Conservation (phyloP, 108 stramenopile species). For the Skeletonema costatum region DNA sequence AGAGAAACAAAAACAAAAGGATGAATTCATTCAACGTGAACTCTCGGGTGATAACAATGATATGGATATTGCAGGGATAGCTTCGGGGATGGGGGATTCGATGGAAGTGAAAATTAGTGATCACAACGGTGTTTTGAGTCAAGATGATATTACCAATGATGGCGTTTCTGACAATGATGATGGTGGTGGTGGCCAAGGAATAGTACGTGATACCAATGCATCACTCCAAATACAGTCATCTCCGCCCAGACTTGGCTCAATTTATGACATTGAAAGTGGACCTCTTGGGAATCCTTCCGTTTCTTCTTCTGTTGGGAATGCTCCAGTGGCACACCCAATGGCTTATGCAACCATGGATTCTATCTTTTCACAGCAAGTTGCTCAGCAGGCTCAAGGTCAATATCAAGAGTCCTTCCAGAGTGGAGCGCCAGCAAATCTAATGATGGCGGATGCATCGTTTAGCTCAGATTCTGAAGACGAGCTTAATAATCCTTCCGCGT, state of each 20-base stretch:
- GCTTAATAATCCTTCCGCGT: conserved; percentile 37
- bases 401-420: not conserved
- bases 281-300: not conserved
- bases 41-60: conserved; percentile 1
- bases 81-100: not conserved
- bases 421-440: not conserved
- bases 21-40: not conserved
- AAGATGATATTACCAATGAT: not conserved
- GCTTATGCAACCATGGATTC: not conserved
- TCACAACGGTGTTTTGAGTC: not conserved
- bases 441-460: conserved; percentile 31
- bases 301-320: not conserved
- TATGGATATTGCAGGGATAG: not conserved
- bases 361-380: not conserved
- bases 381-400: not conserved
- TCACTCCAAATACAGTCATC: not conserved
- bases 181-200: not conserved
- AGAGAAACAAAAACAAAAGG: conserved; percentile 5
- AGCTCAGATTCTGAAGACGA: conserved; percentile 46
- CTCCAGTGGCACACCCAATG: not conserved
- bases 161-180: not conserved
- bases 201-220: not conserved
- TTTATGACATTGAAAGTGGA: not conserved
- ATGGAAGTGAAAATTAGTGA: not conserved
- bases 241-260: not conserved